phyloP scores from a whole-genome alignment of 2,329 filamentous ascomycete genomes.

The Aspergillus sergii region DNA sequence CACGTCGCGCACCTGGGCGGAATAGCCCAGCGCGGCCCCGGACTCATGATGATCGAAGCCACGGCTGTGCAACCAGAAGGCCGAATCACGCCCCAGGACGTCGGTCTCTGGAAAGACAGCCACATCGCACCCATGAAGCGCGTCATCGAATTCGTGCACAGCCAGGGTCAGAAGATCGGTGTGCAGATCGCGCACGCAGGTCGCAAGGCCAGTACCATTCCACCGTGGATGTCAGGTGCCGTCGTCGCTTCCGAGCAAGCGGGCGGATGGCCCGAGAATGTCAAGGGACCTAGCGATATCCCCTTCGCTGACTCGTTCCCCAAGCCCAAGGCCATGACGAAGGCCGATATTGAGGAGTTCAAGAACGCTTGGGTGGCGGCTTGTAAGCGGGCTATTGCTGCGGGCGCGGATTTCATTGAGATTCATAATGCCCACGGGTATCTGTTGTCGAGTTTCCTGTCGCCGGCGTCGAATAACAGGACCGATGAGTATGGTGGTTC shows the following conservation, averaged over 20 bases:
- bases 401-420: conserved; percentile 77
- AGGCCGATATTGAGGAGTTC: conserved; percentile 67
- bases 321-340: conserved; percentile 67
- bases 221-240: conserved; percentile 48
- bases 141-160: conserved; percentile 77
- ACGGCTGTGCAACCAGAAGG: conserved; percentile 75
- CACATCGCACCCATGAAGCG: conserved; percentile 71
- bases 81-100: conserved; percentile 69
- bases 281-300: conserved; percentile 61
- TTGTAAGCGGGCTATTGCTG: conserved; percentile 63
- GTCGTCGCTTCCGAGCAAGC: conserved; percentile 51
- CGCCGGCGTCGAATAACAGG: conserved; percentile 69
- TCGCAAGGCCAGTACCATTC: conserved; percentile 60
- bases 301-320: conserved; percentile 65
- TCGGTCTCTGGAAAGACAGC: conserved; percentile 76
- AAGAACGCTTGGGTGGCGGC: conserved; percentile 65
- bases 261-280: conserved; percentile 58
- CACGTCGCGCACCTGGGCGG: conserved; percentile 82
- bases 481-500: conserved; percentile 58
- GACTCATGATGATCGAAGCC: conserved; percentile 75
- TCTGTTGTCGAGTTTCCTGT: conserved; percentile 70
- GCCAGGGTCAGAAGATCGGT: conserved; percentile 73
- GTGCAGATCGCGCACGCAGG: conserved; percentile 85
- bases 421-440: conserved; percentile 82
- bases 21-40: conserved; percentile 74